phyloP scores from a whole-genome alignment of 768 basidiomycete species.

The Antrodiella citrinella region DNA sequence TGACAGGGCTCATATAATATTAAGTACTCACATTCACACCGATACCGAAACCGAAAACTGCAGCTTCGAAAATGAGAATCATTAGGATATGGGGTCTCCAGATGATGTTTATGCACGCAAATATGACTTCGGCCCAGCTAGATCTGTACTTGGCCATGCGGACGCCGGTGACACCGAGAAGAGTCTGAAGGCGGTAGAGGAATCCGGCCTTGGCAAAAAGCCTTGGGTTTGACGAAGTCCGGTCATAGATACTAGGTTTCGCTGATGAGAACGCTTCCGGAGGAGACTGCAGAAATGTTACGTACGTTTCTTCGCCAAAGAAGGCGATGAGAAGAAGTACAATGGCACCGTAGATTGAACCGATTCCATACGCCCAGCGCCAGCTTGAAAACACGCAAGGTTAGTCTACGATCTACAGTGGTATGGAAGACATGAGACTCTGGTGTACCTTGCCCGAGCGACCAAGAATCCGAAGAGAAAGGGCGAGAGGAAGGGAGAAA shows the following conservation, averaged over 20 bases:
- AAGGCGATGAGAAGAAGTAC: slow-evolving; percentile 50
- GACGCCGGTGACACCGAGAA: slow-evolving; percentile 55
- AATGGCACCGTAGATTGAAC: slow-evolving; percentile 46
- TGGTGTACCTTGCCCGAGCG: slow-evolving; percentile 34
- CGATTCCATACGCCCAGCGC: slow-evolving; percentile 64
- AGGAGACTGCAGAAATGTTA: too few relatives aligned
- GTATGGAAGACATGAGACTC: slow-evolving; percentile 4
- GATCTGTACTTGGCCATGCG: slow-evolving; percentile 50
- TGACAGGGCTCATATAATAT: neutral
- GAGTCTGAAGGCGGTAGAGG: slow-evolving; percentile 45
- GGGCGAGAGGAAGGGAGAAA: slow-evolving; percentile 57
- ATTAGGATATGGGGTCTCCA: slow-evolving; percentile 57
- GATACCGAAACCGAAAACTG: slow-evolving; percentile 57
- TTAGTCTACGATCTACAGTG: neutral
- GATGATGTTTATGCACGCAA: slow-evolving; percentile 41
- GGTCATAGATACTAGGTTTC: slow-evolving; percentile 51
- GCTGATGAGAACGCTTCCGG: neutral
- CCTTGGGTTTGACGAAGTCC: slow-evolving; percentile 31
- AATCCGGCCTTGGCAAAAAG: slow-evolving; percentile 42
- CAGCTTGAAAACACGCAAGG: slow-evolving; percentile 34
- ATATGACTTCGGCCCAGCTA: slow-evolving; percentile 38
- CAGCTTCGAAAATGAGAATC: slow-evolving; percentile 46
- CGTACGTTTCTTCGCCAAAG: slow-evolving; percentile 62
- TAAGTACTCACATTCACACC: slow-evolving; percentile 43
- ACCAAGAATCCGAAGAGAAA: slow-evolving; percentile 64